phyloP scores from a whole-genome alignment of 2,329 filamentous ascomycete genomes.

The Neonectria neomacrospora region DNA sequence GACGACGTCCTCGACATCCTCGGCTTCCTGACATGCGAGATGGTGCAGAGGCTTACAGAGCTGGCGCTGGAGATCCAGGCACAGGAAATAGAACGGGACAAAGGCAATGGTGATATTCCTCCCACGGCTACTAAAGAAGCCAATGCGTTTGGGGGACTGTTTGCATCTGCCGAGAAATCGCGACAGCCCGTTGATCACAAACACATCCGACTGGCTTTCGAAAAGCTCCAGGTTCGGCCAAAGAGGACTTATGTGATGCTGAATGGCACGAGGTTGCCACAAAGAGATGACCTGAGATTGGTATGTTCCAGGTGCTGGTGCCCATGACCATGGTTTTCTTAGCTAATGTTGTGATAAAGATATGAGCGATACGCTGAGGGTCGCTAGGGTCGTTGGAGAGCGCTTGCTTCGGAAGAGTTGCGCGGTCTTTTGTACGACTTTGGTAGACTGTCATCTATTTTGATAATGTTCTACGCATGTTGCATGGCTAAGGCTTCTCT shows the following conservation, averaged over 20 bases:
- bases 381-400: background rate
- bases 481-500: background rate
- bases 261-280: background rate
- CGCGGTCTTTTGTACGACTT: background rate
- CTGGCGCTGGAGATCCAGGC: conserved; percentile 92
- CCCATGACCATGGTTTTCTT: background rate
- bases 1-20: conserved; percentile 98
- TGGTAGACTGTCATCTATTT: no score
- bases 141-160: background rate
- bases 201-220: background rate
- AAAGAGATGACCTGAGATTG: background rate
- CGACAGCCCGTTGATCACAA: background rate
- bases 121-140: background rate
- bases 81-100: background rate
- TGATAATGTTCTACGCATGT: background rate
- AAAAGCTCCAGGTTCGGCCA: background rate
- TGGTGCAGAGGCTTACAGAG: conserved; percentile 95
- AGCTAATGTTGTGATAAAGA: background rate
- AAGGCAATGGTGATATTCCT: background rate
- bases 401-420: background rate
- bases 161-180: background rate
- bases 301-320: background rate
- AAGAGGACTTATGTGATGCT: background rate
- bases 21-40: conserved; percentile 96
- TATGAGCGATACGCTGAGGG: background rate